Percentiles rank a stretch among this genome's conserved stretches.
Evolutionary conservation across 371 early-diverging fungal species (phyloP).

Genomic region (Globomyces sp.): DNA sequence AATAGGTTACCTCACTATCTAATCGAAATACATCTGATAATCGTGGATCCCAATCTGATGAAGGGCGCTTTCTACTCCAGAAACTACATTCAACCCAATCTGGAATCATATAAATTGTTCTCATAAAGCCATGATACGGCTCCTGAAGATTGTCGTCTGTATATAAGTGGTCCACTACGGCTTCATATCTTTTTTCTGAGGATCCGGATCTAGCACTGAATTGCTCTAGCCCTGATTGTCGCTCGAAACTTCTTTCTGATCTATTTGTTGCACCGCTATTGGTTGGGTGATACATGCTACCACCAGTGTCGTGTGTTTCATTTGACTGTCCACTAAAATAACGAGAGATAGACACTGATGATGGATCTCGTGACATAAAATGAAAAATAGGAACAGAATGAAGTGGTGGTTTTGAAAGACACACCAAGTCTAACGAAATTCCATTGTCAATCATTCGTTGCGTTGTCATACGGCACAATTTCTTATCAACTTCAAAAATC

Average conservation of each 20-base stretch:
- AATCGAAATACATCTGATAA: neutral
- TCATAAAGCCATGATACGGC: neutral
- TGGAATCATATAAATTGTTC: slow-evolving; percentile 66
- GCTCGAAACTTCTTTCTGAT: slow-evolving; percentile 10
- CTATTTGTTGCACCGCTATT: neutral
- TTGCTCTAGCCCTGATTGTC: neutral
- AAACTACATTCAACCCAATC: slow-evolving; percentile 94
- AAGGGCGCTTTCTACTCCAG: slow-evolving; percentile 44
- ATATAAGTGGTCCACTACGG: slow-evolving; percentile 10
- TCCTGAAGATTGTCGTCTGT: slow-evolving; percentile 11
- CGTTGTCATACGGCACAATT: slow-evolving; percentile 81
- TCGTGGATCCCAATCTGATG: slow-evolving; percentile 14
- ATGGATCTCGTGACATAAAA: slow-evolving; percentile 34
- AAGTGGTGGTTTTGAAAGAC: slow-evolving; percentile 82
- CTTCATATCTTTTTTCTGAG: neutral
- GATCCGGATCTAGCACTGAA: neutral
- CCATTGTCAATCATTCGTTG: slow-evolving; percentile 95
- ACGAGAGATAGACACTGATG: neutral
- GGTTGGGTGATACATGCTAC: neutral
- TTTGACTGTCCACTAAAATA: too few species aligned
- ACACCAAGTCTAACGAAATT: slow-evolving; percentile 89
- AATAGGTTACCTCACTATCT: slow-evolving; percentile 32
- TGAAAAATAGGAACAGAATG: slow-evolving; percentile 87
- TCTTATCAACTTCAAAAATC: slow-evolving; percentile 80
- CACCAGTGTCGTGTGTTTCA: too few species aligned